These are phyloP conservation scores for Leccinum boreale DNA, from an alignment of 768 basidiomycete species.

Conservation along the genomic window DNA sequence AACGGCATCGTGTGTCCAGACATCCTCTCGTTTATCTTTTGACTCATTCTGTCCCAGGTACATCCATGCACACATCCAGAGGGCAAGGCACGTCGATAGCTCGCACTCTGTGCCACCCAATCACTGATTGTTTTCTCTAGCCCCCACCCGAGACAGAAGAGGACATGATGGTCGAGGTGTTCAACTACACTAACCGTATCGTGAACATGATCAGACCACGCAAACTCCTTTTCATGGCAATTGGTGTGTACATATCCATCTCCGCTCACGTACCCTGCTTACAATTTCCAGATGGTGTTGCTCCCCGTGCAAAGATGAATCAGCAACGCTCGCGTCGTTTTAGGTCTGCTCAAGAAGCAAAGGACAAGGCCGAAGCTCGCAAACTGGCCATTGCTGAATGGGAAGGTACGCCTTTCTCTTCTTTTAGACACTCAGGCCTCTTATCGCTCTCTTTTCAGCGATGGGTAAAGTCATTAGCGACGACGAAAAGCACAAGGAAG, in stretches of 20 bases:
- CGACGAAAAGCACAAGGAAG: constrained; percentile 76
- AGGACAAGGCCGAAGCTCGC: constrained; percentile 86
- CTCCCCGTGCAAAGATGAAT: constrained; percentile 99
- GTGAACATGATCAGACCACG: constrained; percentile 96
- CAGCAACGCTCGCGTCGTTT: constrained; percentile 98
- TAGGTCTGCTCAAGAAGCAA: constrained; percentile 90
- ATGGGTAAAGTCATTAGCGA: constrained; percentile 88
- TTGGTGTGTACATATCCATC: constrained; percentile 56
- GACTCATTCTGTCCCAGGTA: constrained; percentile 46
- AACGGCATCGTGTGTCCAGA: constrained; percentile 81
- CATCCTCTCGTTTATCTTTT: not conserved
- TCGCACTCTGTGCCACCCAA: not conserved
- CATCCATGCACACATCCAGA: constrained; percentile 99
- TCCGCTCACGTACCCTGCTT: not conserved
- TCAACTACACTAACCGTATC: constrained; percentile 94
- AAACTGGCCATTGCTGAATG: constrained; percentile 80
- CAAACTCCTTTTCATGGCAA: constrained; percentile 96
- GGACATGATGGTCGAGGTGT: constrained; percentile 98
- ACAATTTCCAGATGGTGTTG: constrained; percentile 75
- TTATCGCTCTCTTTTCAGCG: constrained; percentile 43
- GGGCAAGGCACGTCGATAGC: constrained; percentile 62
- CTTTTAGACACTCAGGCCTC: not conserved
- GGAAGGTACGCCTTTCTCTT: constrained; percentile 55
- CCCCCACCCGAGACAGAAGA: constrained; percentile 97
- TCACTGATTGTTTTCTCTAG: constrained; percentile 35